Percentiles rank a stretch among this genome's conserved stretches.
Conservation (phyloP, 2,329 filamentous ascomycete species). For the Phaeoacremonium minimum region DNA sequence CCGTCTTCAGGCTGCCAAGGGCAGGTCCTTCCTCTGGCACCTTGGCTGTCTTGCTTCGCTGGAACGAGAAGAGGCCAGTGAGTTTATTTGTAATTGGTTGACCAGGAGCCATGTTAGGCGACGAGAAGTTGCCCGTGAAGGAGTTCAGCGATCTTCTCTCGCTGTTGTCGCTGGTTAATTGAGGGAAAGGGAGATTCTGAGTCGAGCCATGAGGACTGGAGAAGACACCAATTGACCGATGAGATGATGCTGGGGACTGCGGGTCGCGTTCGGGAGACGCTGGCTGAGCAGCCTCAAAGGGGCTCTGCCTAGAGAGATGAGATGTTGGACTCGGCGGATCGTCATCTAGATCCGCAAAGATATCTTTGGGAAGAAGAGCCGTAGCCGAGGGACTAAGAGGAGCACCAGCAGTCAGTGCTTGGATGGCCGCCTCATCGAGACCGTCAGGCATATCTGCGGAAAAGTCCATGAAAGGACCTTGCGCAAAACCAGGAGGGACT, state of each 20-base stretch:
- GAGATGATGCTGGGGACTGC: constrained; percentile 59
- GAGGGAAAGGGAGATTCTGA: constrained; percentile 52
- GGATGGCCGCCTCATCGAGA: constrained; percentile 59
- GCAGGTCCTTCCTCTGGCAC: constrained; percentile 56
- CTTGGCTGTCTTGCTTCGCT: constrained; percentile 60
- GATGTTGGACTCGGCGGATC: constrained; percentile 41
- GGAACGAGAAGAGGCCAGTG: constrained; percentile 49
- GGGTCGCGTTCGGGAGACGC: constrained; percentile 38
- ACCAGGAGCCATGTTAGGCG: constrained; percentile 28
- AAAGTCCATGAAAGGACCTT: constrained; percentile 48
- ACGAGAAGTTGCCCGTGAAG: constrained; percentile 28
- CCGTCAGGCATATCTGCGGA: constrained; percentile 34
- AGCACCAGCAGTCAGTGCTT: constrained; percentile 57
- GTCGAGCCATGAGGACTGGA: constrained; percentile 60
- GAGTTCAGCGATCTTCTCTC: constrained; percentile 37
- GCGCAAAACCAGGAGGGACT: constrained; percentile 43
- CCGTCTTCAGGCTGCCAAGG: constrained; percentile 64
- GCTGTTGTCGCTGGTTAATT: constrained; percentile 37
- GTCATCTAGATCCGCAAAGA: constrained; percentile 57
- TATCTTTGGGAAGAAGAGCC: constrained; percentile 65
- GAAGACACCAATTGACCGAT: constrained; percentile 49
- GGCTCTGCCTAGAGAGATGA: constrained; percentile 23
- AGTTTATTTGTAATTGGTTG: constrained; percentile 36
- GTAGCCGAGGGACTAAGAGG: constrained; percentile 76
- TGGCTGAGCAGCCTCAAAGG: constrained; percentile 25